Conservation (phyloP, 192 early-diverging fungal species). For the Coemansia sp. region DNA sequence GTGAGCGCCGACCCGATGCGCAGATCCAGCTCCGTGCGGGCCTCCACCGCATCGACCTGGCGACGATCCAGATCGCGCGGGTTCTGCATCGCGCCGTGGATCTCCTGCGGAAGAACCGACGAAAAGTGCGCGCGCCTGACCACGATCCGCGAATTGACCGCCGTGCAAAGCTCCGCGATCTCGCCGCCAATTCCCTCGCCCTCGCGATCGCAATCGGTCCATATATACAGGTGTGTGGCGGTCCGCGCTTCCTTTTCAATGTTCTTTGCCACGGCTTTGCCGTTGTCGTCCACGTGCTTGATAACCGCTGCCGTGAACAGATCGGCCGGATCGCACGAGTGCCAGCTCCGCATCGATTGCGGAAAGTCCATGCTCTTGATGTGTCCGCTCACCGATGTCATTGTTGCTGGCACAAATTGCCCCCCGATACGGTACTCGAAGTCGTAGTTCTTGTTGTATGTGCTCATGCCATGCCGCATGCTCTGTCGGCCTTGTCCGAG, state of each 20-base stretch:
- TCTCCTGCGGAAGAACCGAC: conserved; percentile 76
- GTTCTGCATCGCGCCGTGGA: conserved; percentile 74
- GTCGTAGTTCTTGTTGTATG: conserved; percentile 79
- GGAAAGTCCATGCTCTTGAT: conserved; percentile 72
- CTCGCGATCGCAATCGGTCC: conserved; percentile 99
- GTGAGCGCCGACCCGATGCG: conserved; percentile 91
- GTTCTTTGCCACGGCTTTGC: conserved; percentile 62
- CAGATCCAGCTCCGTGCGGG: conserved; percentile 86
- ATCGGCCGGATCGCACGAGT: conserved; percentile 51
- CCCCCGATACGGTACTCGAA: conserved; percentile 67
- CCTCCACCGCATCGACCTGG: conserved; percentile 79
- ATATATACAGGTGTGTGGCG: conserved; percentile 80
- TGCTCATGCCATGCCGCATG: conserved; percentile 38
- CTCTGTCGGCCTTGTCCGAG: conserved; percentile 60
- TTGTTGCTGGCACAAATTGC: conserved; percentile 62
- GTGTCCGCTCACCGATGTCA: conserved; percentile 88
- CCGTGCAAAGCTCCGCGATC: conserved; percentile 66
- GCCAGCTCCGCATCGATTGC: conserved; percentile 63
- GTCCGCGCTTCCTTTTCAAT: conserved; percentile 61
- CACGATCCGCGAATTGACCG: conserved; percentile 62
- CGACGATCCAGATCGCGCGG: conserved; percentile 72
- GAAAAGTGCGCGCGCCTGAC: conserved; percentile 91
- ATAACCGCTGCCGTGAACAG: conserved; percentile 72
- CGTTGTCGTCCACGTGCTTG: conserved; percentile 52
- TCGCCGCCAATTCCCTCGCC: conserved; percentile 94